Base-by-base conservation (phyloP, 176 grass and related monocot species). In the Oryza coarctata region DNA sequence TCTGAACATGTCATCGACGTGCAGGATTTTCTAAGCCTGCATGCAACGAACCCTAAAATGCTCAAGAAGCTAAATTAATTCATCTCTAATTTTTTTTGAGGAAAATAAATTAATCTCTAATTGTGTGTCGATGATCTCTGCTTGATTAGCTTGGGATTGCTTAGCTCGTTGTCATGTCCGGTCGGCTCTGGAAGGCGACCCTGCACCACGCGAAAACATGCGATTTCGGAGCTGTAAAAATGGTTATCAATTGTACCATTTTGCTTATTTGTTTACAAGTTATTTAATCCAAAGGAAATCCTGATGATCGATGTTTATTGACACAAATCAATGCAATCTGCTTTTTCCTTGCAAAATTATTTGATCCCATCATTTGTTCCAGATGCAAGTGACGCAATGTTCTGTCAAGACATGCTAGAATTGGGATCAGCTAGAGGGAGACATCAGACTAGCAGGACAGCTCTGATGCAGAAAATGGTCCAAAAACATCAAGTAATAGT, bases 21-120 rank as follows among this genome's bases (percentile, higher is more conserved):
- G 18, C 79, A 83, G 34, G 79, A 74, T 41, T 79, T 90, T 36
- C 61, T 90, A 68, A 90, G 83, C 33, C 67, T 90, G 11, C 23
- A 26, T 3, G 23, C 47, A 6, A 9, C 45, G 4, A 9, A 84
- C 66, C 71, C 3, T 18, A 29, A 60, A 52, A 17, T 4, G 8
- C 72, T 84, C 15, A 47, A 47, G 22, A 28, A 70, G 5, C 25
- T 44, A 44, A 14, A 14, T 23, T 47, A 60, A 2, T 60, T 60
- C 23, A 7, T 2, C 55, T 52, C 49, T 60, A 11, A 55, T 55
- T 6, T n/a, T n/a, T n/a, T n/a, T n/a, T n/a, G n/a, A n/a, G n/a
- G n/a, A n/a, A n/a, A n/a, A n/a, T n/a, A n/a, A n/a, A n/a, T n/a
- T n/a, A n/a, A n/a, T n/a, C n/a, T n/a, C n/a, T n/a, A 50, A 3